Percentiles rank a stretch among this genome's conserved stretches.
phyloP scores from a whole-genome alignment of 176 grass and related monocot genomes.

The Thalia dealbata region DNA sequence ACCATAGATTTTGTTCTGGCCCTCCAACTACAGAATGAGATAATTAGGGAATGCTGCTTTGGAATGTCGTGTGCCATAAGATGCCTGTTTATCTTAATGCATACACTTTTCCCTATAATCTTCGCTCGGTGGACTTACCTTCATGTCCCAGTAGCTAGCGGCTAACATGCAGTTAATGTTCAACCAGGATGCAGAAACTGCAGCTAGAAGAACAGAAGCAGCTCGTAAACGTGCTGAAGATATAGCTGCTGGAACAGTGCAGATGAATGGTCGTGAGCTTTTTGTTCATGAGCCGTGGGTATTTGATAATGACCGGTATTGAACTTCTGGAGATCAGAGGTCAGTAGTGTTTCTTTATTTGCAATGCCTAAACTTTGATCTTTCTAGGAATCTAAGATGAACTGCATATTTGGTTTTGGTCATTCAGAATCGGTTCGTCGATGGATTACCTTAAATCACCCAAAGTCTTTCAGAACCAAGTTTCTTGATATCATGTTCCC shows the following conservation, averaged over 20 bases:
- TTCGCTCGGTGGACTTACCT: not conserved
- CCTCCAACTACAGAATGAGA: not conserved
- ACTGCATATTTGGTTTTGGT: not conserved
- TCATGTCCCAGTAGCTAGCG: not conserved
- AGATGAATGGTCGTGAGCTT: slow-evolving; percentile 83
- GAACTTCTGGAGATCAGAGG: not conserved
- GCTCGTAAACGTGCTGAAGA: slow-evolving; percentile 41
- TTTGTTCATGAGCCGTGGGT: slow-evolving; percentile 69
- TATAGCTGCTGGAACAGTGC: slow-evolving; percentile 43
- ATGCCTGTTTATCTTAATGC: not conserved
- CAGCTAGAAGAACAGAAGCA: slow-evolving; percentile 47
- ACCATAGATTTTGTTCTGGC: not conserved
- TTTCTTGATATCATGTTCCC: too few species aligned
- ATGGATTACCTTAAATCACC: too few species aligned
- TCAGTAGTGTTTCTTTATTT: not conserved
- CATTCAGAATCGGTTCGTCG: too few species aligned
- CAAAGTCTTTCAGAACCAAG: too few species aligned
- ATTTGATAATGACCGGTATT: slow-evolving; percentile 68
- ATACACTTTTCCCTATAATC: not conserved
- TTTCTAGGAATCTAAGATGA: not conserved
- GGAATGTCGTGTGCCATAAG: not conserved
- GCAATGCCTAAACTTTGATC: too few species aligned
- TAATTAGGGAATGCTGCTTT: not conserved
- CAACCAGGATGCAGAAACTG: slow-evolving; percentile 39
- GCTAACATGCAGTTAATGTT: not conserved